Conservation (phyloP, 371 early-diverging fungal species). For the Coemansia sp. region DNA sequence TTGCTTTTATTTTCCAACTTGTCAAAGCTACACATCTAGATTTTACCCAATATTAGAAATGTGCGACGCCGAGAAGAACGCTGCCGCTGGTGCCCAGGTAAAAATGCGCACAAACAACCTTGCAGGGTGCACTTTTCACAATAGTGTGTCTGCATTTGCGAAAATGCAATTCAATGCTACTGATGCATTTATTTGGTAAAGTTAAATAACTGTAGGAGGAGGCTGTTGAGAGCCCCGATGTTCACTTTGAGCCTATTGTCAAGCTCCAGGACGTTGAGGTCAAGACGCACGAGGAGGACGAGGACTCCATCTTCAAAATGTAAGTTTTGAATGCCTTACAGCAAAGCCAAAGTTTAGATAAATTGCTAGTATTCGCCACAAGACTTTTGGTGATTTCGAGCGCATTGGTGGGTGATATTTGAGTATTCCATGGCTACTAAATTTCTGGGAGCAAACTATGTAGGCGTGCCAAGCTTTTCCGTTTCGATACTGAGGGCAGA, state of each 20-base stretch:
- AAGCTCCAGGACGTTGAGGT: slow-evolving; percentile 89
- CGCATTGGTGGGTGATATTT: neutral
- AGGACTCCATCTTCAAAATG: slow-evolving; percentile 91
- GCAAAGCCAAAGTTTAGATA: neutral
- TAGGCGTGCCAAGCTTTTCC: slow-evolving; percentile 97
- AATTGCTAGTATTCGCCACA: neutral
- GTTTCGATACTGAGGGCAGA: slow-evolving; percentile 79
- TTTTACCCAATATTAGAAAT: slow-evolving; percentile 3
- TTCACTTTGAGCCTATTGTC: slow-evolving; percentile 95
- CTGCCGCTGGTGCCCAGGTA: slow-evolving; percentile 39
- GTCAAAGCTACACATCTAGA: neutral
- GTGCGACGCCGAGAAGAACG: slow-evolving; percentile 46
- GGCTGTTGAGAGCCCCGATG: slow-evolving; percentile 82
- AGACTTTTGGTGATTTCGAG: neutral
- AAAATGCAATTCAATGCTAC: neutral
- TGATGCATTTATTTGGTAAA: neutral
- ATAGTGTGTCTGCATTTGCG: neutral
- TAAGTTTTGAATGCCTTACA: slow-evolving; percentile 53
- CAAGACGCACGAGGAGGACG: slow-evolving; percentile 96
- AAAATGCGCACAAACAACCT: neutral
- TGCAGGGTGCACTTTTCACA: neutral
- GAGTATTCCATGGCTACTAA: too few relatives aligned
- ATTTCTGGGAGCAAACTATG: neutral
- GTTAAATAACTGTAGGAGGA: slow-evolving; percentile 53
- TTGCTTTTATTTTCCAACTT: neutral